A percentile compares a stretch with the other conserved stretches of the same genome.
These are phyloP conservation scores for Rhizopogon parksii DNA, from an alignment of 1,284 basidiomycete species.

Conservation along the genomic window DNA sequence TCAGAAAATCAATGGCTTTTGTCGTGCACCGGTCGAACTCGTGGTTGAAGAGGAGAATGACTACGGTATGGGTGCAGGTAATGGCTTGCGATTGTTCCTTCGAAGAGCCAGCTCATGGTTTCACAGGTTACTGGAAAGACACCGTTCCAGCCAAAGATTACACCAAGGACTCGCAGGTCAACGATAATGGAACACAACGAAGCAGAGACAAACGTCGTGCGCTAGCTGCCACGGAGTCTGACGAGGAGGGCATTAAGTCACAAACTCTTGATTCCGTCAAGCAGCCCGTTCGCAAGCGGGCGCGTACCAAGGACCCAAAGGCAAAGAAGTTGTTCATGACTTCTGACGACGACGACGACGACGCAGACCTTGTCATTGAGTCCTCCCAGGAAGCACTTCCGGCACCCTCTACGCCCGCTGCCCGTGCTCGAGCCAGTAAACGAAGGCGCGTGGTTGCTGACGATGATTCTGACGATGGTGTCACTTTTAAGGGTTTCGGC, in stretches of 20 bases:
- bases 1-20: constrained; percentile 29
- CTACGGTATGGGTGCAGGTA: constrained; percentile 51
- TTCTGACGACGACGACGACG: constrained; percentile 32
- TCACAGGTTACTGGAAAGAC: constrained; percentile 49
- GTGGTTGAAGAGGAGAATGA: constrained; percentile 47
- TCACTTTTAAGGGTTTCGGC: constrained; percentile 59
- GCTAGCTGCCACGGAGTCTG: constrained; percentile 23
- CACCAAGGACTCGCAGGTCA: constrained; percentile 17
- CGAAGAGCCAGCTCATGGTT: neutral
- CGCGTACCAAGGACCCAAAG: constrained; percentile 10
- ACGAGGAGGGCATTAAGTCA: constrained; percentile 14
- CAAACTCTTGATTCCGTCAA: constrained; percentile 4
- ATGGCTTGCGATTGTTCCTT: constrained; percentile 12
- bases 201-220: constrained; percentile 14
- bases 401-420: neutral
- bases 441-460: constrained; percentile 39
- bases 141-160: constrained; percentile 12
- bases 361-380: neutral
- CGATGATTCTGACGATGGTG: constrained; percentile 66
- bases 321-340: constrained; percentile 32
- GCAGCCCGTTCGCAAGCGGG: constrained; percentile 3
- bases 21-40: constrained; percentile 42
- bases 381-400: neutral
- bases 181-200: constrained; percentile 11
- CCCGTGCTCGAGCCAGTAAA: constrained; percentile 26